Percentiles rank a stretch among this genome's conserved stretches.
These are phyloP conservation scores for Sporisorium reilianum DNA, from an alignment of 1,284 basidiomycete species.

Conservation along the genomic window DNA sequence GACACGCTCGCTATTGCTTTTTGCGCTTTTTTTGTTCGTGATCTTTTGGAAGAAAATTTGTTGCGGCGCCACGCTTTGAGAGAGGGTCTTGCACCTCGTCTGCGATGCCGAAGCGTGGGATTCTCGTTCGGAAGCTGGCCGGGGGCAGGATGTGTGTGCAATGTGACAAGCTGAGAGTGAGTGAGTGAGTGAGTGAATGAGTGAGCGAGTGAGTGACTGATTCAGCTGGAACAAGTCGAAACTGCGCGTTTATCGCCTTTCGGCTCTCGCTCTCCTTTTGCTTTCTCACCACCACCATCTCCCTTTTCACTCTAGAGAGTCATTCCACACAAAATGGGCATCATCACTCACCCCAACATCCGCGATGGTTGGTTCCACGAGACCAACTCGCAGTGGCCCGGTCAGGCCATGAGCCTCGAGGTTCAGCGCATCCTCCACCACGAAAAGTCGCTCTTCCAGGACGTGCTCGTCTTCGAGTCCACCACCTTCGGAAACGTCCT, in stretches of 20 bases:
- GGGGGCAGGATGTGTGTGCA: not conserved
- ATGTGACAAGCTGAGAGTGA: slow-evolving; percentile 2
- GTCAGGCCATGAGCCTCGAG: slow-evolving; percentile 70
- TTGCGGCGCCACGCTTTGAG: slow-evolving; percentile 8
- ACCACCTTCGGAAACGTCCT: slow-evolving; percentile 81
- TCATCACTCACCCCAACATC: slow-evolving; percentile 69
- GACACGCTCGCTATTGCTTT: slow-evolving; percentile 23
- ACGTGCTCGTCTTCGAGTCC: slow-evolving; percentile 72
- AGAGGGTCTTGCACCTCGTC: not conserved
- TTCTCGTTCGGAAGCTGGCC: not conserved
- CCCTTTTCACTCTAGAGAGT: slow-evolving; percentile 7
- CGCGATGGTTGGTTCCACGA: slow-evolving; percentile 98
- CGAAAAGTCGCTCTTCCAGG: slow-evolving; percentile 91
- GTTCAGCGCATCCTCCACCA: slow-evolving; percentile 95
- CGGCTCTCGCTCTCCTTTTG: not conserved
- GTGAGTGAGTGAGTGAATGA: not conserved
- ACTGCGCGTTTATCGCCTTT: not conserved
- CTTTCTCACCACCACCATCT: slow-evolving; percentile 16
- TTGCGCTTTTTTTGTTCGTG: slow-evolving; percentile 16
- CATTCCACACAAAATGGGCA: slow-evolving; percentile 41
- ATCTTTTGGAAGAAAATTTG: slow-evolving; percentile 42
- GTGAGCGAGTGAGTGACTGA: not conserved
- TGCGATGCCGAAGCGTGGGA: not conserved
- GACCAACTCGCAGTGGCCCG: slow-evolving; percentile 94
- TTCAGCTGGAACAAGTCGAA: too few species aligned